Base-by-base conservation (phyloP, 495 filamentous ascomycete species). In the Gamarada debralockiae region DNA sequence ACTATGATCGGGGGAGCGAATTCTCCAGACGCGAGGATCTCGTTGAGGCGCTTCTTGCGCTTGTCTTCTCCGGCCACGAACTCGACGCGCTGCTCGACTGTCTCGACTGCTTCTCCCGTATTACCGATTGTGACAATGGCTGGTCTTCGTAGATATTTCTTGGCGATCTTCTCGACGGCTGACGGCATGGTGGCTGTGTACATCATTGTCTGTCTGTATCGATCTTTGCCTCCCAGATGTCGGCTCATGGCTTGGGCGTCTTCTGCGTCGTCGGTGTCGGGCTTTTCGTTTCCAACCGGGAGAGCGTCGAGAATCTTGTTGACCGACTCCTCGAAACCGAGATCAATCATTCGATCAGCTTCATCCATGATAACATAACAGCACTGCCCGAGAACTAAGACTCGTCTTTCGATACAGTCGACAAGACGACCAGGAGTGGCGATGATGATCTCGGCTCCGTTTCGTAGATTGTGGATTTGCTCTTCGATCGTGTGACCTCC, bases 181-280 rank as follows among this genome's bases (percentile, higher is more conserved):
- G 84, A 69, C 3, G 95, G 91, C 93, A 99, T 99, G 23, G 93
- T 99, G 10, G 93, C 93, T 51, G 95, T 99, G 80, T 97, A 99
- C 93, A 99, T 99, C 93, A 99, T 99, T 2, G 93, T 99, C 68
- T 99, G 95, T 48, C 93, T 74, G 70, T 97, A 99, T 14, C 88
- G 80, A 64, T 95, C 87, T 63, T 89, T 89, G 25, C 87, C 85
- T 34, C 86, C 85, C 2, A 95, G 70, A 52, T 90, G 89, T 37
- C 82, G 83, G 52, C 79, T 86, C 95, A 97, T 97, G 3, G 84
- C 80, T 41, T 78, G 70, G 0, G 91, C 77, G 66, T 97, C 80
- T 68, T 98, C 93, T 24, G 95, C 93, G 57, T 92, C 92, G 31
- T 97, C 93, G 0, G 84, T 88, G 62, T 98, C 93, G 0, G 93